These are phyloP conservation scores for Endoconidiophora laricicola DNA, from an alignment of 2,329 filamentous ascomycete species.

Conservation along the genomic window DNA sequence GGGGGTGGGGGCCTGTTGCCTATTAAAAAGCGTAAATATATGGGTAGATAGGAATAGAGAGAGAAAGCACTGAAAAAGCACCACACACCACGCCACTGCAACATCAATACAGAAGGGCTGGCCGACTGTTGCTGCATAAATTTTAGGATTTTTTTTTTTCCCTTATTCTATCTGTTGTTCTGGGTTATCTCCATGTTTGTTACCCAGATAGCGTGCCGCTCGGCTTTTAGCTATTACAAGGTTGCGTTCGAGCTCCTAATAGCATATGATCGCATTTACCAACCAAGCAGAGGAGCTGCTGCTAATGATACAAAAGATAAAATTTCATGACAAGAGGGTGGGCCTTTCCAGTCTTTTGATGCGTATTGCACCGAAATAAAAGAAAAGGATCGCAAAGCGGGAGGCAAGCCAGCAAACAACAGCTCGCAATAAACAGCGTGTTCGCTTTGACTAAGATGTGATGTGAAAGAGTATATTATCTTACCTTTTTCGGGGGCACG, in stretches of 20 bases:
- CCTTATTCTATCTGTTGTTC: not conserved
- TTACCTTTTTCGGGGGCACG: slow-evolving; percentile 81
- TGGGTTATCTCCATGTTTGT: no score
- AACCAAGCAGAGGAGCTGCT: not conserved
- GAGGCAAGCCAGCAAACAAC: not conserved
- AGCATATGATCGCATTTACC: no score
- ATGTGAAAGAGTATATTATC: not conserved
- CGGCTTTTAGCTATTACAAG: no score
- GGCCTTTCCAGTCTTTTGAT: not conserved
- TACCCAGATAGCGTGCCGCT: no score
- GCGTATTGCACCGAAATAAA: not conserved
- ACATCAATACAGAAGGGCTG: no score
- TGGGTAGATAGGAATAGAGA: no score
- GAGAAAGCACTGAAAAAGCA: not conserved
- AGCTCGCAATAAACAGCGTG: not conserved
- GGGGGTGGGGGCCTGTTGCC: slow-evolving; percentile 1
- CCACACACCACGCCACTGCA: not conserved
- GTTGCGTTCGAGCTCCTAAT: no score
- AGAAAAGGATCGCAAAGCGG: not conserved
- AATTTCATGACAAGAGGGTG: not conserved
- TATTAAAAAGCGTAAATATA: not conserved
- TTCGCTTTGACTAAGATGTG: not conserved
- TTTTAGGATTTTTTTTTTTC: not conserved
- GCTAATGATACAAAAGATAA: not conserved
- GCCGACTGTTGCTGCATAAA: not conserved